These are phyloP conservation scores for Tripidium arundinaceum DNA, from an alignment of 202 grass and related monocot genomes.

Conservation along the genomic window DNA sequence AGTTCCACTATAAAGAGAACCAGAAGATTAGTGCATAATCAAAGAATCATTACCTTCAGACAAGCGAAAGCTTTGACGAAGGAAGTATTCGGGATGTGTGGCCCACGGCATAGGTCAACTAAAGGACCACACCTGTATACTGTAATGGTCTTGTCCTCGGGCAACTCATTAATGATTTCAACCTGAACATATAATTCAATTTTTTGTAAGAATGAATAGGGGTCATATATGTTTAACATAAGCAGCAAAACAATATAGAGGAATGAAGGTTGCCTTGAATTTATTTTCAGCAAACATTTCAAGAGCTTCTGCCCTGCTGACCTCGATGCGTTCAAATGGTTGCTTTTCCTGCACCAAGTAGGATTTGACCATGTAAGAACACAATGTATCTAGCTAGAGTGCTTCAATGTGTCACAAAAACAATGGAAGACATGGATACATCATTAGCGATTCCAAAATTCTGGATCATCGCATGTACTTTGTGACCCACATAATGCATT, in stretches of 20 bases:
- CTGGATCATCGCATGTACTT: background rate
- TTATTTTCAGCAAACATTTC: conserved; percentile 95
- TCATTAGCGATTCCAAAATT: conserved; percentile 18
- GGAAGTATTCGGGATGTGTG: conserved; percentile 92
- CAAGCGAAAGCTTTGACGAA: conserved; percentile 98
- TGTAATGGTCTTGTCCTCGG: conserved; percentile 97
- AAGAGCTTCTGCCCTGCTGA: conserved; percentile 79
- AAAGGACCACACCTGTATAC: conserved; percentile 94
- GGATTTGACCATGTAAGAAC: background rate
- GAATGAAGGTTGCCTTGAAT: conserved; percentile 61
- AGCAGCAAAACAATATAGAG: background rate
- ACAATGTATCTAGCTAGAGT: background rate
- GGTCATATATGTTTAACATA: background rate
- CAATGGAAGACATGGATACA: background rate
- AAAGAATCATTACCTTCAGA: conserved; percentile 68
- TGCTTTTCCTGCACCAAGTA: conserved; percentile 81
- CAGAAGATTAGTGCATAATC: background rate
- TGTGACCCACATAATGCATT: background rate
- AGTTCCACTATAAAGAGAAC: background rate
- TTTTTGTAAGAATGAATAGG: conserved; percentile 18
- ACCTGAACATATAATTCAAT: conserved; percentile 52
- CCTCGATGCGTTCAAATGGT: conserved; percentile 95
- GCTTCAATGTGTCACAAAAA: conserved; percentile 5
- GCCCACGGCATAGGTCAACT: conserved; percentile 96
- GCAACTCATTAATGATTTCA: conserved; percentile 94